Evolutionary conservation across 306 rosid species (phyloP).

Genomic region (Trichosanthes cucumerina): DNA sequence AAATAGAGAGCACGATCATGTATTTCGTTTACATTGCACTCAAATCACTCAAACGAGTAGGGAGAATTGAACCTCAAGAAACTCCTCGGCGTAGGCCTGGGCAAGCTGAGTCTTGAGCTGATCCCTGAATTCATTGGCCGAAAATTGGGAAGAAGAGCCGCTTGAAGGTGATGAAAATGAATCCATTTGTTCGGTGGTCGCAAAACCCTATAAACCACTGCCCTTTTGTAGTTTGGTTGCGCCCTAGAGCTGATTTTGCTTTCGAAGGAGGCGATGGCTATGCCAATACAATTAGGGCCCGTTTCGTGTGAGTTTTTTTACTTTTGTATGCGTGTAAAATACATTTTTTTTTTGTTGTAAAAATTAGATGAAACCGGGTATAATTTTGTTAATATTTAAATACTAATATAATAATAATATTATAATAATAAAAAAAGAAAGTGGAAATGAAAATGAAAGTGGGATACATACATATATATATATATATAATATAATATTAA

Average conservation of each 20-base stretch:
- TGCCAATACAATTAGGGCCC: background rate
- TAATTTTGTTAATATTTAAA: no score
- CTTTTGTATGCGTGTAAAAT: no score
- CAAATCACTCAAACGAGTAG: background rate
- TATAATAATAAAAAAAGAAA: no score
- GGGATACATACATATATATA: no score
- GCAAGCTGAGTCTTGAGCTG: constrained; percentile 84
- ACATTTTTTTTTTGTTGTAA: background rate
- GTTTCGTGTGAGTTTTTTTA: background rate
- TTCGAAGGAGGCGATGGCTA: background rate
- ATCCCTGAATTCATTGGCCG: constrained; percentile 47
- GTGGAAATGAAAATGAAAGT: no score
- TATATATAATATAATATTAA: no score
- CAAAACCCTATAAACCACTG: constrained; percentile 12
- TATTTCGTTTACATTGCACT: background rate
- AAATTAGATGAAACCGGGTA: no score
- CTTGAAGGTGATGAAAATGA: constrained; percentile 50
- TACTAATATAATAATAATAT: no score
- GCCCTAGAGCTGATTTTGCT: background rate
- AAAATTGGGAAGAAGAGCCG: constrained; percentile 45
- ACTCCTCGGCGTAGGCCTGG: constrained; percentile 85
- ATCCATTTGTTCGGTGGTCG: constrained; percentile 39
- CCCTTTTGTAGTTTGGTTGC: background rate
- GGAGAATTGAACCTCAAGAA: constrained; percentile 60
- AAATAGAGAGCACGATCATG: background rate